These are phyloP conservation scores for Cladosporium sphaerospermum DNA, from an alignment of 2,329 filamentous ascomycete species.

Conservation along the genomic window DNA sequence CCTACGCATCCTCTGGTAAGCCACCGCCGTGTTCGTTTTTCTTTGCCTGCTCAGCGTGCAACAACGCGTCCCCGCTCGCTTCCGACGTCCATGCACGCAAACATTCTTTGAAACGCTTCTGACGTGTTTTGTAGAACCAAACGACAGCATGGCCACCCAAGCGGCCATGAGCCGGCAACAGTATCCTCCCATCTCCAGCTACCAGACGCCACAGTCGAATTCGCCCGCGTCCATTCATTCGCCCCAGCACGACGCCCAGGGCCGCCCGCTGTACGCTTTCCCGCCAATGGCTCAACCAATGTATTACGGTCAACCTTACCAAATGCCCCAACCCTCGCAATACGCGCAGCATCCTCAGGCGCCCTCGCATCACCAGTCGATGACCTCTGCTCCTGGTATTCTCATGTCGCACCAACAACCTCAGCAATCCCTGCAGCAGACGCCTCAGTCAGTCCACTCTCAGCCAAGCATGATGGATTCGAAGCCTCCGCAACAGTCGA, in stretches of 20 bases:
- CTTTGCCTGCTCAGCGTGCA: neutral
- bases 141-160: slow-evolving; percentile 59
- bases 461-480: slow-evolving; percentile 22
- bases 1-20: slow-evolving; percentile 83
- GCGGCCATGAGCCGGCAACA: slow-evolving; percentile 59
- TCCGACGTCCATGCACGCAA: neutral
- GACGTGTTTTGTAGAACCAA: slow-evolving; percentile 53
- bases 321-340: slow-evolving; percentile 47
- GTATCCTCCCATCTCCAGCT: slow-evolving; percentile 72
- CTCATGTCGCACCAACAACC: slow-evolving; percentile 51
- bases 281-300: slow-evolving; percentile 77
- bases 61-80: neutral
- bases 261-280: slow-evolving; percentile 76
- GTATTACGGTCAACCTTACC: slow-evolving; percentile 57
- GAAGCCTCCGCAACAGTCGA: slow-evolving; percentile 21
- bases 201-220: slow-evolving; percentile 91
- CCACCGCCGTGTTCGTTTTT: slow-evolving; percentile 17
- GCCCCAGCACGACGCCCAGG: slow-evolving; percentile 83
- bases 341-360: slow-evolving; percentile 52
- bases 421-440: slow-evolving; percentile 16
- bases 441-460: slow-evolving; percentile 15
- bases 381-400: slow-evolving; percentile 44
- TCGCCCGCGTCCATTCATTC: slow-evolving; percentile 91
- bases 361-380: slow-evolving; percentile 47
- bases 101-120: neutral